Conservation (phyloP, 192 early-diverging fungal species). For the Linnemannia exigua region DNA sequence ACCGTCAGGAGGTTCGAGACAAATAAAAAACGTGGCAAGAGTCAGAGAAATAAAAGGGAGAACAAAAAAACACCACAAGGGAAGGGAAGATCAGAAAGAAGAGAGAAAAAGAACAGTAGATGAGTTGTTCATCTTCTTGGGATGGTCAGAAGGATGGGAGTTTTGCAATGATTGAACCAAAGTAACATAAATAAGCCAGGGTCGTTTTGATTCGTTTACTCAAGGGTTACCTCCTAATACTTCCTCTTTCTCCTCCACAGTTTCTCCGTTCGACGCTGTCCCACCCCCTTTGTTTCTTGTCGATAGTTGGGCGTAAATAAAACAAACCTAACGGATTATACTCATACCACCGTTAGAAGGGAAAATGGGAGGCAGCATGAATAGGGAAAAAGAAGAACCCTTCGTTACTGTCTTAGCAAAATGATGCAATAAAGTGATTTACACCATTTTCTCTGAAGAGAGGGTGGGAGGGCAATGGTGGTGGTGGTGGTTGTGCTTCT, state of each 20-base stretch:
- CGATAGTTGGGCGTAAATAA: background rate
- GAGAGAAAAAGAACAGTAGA: background rate
- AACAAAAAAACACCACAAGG: background rate
- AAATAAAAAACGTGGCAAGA: constrained; percentile 7
- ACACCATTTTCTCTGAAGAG: background rate
- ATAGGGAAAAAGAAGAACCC: constrained; percentile 4
- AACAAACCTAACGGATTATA: background rate
- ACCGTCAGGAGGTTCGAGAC: background rate
- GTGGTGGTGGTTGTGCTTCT: background rate
- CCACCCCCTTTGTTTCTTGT: background rate
- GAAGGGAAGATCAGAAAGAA: background rate
- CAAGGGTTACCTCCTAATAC: background rate
- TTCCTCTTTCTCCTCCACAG: no score
- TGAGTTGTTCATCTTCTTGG: background rate
- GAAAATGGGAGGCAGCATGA: background rate
- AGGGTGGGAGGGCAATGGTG: background rate
- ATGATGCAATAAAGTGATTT: background rate
- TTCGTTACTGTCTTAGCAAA: background rate
- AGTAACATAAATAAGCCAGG: background rate
- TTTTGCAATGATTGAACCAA: background rate
- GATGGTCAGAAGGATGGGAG: no score
- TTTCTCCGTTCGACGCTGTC: no score
- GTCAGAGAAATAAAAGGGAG: background rate
- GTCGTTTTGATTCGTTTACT: background rate
- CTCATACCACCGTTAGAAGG: background rate